Percentiles rank a stretch among this genome's conserved stretches.
Evolutionary conservation across 345 rosid genomes (phyloP).

Genomic region (Eucalyptus regnans): DNA sequence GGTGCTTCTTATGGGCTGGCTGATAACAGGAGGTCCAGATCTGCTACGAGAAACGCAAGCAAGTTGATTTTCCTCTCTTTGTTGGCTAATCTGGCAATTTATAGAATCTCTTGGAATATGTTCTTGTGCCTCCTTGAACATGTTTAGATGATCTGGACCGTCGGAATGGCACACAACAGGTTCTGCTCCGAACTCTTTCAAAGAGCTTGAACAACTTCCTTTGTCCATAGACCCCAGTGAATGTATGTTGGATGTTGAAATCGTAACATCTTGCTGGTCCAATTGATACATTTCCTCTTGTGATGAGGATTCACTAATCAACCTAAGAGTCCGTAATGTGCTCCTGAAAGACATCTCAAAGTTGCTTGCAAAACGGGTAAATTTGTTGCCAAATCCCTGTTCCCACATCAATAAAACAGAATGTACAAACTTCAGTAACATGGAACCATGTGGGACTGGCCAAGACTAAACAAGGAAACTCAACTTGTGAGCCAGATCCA

Average conservation of each 20-base stretch:
- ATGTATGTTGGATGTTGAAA: conserved; percentile 5
- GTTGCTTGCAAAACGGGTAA: conserved; percentile 44
- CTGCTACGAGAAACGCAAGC: conserved; percentile 17
- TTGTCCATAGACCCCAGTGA: neutral
- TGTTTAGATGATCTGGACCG: conserved; percentile 3
- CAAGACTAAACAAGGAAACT: conserved; percentile 5
- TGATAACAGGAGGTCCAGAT: conserved; percentile 2
- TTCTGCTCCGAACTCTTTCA: conserved; percentile 15
- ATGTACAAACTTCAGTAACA: conserved; percentile 6
- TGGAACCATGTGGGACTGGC: neutral
- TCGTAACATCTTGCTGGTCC: conserved; percentile 3
- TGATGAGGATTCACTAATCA: conserved; percentile 40
- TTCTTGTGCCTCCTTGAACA: conserved; percentile 22
- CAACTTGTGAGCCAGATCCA: conserved; percentile 25
- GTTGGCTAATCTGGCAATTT: conserved; percentile 25
- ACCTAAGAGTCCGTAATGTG: conserved; percentile 72
- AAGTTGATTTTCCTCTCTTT: conserved; percentile 17
- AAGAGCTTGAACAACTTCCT: neutral
- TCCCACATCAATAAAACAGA: conserved; percentile 1
- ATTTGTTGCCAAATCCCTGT: conserved; percentile 78
- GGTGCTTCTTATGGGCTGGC: conserved; percentile 11
- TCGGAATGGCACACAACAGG: neutral
- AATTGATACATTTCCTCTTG: conserved; percentile 1
- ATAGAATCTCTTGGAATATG: neutral
- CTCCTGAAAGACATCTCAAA: conserved; percentile 81